These are phyloP conservation scores for Lablab purpureus DNA, from an alignment of 306 rosid species.

Conservation along the genomic window DNA sequence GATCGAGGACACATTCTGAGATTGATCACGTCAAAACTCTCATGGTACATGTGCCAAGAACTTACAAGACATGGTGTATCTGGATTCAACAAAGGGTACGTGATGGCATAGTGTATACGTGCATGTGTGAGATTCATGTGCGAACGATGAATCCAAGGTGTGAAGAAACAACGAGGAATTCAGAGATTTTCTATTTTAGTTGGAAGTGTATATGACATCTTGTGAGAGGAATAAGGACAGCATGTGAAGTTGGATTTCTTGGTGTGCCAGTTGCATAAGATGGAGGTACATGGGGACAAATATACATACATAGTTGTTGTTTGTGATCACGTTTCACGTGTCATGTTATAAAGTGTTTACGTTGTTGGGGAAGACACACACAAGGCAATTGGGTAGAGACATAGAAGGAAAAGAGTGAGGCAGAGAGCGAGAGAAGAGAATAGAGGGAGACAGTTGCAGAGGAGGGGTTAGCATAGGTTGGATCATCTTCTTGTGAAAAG, in stretches of 20 bases:
- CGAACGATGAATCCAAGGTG: conserved; percentile 41
- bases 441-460: conserved; percentile 61
- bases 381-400: conserved; percentile 9
- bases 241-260: conserved; percentile 42
- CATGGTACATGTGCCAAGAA: not conserved
- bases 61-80: conserved; percentile 15
- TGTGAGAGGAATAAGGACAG: conserved; percentile 33
- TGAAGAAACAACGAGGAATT: conserved; percentile 42
- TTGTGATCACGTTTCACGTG: conserved; percentile 16
- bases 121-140: conserved; percentile 22
- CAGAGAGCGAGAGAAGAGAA: conserved; percentile 46
- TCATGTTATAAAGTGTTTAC: conserved; percentile 25
- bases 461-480: conserved; percentile 56
- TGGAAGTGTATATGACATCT: conserved; percentile 43
- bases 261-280: conserved; percentile 44
- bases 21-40: conserved; percentile 10
- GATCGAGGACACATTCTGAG: not conserved
- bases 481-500: conserved; percentile 49
- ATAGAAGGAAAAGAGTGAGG: conserved; percentile 38
- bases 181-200: conserved; percentile 26
- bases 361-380: not conserved
- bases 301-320: not conserved
- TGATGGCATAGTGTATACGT: conserved; percentile 13
- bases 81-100: conserved; percentile 2
- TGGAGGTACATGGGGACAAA: not conserved